These are phyloP conservation scores for Salix koriyanagi DNA, from an alignment of 345 rosid species.

Conservation along the genomic window DNA sequence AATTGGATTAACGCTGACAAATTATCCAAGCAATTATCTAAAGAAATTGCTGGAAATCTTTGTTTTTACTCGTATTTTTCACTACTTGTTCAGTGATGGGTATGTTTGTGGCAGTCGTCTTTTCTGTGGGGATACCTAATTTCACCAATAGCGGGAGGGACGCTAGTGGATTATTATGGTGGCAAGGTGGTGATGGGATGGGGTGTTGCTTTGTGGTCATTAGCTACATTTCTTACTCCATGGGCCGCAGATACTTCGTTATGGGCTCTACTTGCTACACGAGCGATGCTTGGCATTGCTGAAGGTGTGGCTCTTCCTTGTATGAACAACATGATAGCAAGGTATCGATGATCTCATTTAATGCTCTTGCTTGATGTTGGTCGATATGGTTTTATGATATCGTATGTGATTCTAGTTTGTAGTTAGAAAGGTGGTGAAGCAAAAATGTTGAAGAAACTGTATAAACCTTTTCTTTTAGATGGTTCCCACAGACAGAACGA, in stretches of 20 bases:
- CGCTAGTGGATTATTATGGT: slow-evolving; percentile 86
- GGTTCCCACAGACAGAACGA: slow-evolving; percentile 93
- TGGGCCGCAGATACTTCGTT: slow-evolving; percentile 93
- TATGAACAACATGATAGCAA: slow-evolving; percentile 96
- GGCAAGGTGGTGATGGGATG: slow-evolving; percentile 91
- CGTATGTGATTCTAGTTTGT: slow-evolving; percentile 8
- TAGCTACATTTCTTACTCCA: slow-evolving; percentile 88
- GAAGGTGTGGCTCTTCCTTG: slow-evolving; percentile 99
- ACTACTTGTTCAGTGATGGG: slow-evolving; percentile 15
- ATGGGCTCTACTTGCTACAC: slow-evolving; percentile 59
- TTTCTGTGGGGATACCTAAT: slow-evolving; percentile 94
- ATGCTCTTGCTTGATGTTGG: slow-evolving; percentile 18
- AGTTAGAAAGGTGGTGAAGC: slow-evolving; percentile 15
- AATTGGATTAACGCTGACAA: neutral
- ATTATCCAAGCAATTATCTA: neutral
- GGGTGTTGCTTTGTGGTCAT: slow-evolving; percentile 92
- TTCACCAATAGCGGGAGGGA: slow-evolving; percentile 89
- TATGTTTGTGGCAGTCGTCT: slow-evolving; percentile 62
- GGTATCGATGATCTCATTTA: slow-evolving; percentile 41
- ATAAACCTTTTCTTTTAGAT: slow-evolving; percentile 50
- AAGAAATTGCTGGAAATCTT: no score
- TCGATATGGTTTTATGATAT: neutral
- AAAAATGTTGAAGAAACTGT: slow-evolving; percentile 31
- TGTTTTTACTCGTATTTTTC: neutral
- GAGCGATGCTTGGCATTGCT: slow-evolving; percentile 85